A percentile compares a stretch with the other conserved stretches of the same genome.
Evolutionary conservation across 768 basidiomycete species (phyloP).

Genomic region (Fistulinella prunicolor): DNA sequence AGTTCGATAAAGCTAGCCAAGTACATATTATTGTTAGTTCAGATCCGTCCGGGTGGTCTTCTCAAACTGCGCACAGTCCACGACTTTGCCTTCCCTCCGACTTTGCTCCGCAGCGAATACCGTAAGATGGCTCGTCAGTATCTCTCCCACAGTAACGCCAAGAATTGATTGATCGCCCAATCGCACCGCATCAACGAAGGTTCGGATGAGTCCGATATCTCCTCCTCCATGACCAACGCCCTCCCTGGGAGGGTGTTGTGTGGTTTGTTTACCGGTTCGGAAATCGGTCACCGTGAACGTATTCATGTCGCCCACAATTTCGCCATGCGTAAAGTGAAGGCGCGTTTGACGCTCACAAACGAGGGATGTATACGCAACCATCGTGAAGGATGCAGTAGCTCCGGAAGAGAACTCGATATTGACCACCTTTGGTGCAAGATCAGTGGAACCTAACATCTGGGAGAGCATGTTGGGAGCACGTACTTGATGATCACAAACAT

Average conservation of each 20-base stretch:
- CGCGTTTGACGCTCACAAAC: conserved; percentile 83
- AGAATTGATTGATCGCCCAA: conserved; percentile 59
- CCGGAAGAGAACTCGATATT: conserved; percentile 84
- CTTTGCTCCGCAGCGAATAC: conserved; percentile 88
- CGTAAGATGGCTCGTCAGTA: conserved; percentile 74
- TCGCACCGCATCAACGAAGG: conserved; percentile 76
- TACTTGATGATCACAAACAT: conserved; percentile 86
- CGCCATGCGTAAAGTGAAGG: conserved; percentile 83
- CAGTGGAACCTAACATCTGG: neutral
- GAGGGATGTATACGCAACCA: conserved; percentile 79
- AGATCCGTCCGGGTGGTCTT: conserved; percentile 39
- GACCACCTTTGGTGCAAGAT: conserved; percentile 51
- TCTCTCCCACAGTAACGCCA: conserved; percentile 64
- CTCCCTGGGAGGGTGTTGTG: conserved; percentile 48
- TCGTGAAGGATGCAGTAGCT: conserved; percentile 81
- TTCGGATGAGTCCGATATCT: conserved; percentile 68
- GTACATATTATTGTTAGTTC: neutral
- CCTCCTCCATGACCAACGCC: conserved; percentile 84
- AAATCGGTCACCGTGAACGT: conserved; percentile 78
- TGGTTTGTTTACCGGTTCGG: conserved; percentile 46
- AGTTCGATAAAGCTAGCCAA: neutral
- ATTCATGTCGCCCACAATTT: conserved; percentile 84
- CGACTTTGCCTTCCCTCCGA: conserved; percentile 61
- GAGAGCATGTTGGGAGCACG: neutral
- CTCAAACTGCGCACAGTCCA: conserved; percentile 71